phyloP scores from a whole-genome alignment of 495 filamentous ascomycete genomes.

The Ascobolus immersus region DNA sequence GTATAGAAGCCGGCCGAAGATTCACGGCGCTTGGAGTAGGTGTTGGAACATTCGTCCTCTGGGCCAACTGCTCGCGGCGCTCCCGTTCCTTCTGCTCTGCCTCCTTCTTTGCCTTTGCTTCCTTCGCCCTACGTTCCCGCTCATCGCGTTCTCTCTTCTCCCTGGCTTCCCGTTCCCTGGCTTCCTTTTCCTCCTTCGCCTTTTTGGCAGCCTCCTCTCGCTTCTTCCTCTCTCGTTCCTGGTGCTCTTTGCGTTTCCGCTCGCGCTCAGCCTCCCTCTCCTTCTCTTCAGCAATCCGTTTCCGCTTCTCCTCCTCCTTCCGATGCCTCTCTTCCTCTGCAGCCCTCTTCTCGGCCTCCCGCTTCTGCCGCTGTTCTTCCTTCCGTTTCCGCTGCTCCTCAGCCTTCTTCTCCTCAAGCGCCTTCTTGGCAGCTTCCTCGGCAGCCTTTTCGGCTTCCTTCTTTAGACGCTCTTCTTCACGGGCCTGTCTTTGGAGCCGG shows the following conservation, averaged over 20 bases:
- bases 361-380: conserved; percentile 74
- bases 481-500: conserved; percentile 54
- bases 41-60: conserved; percentile 24
- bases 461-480: conserved; percentile 68
- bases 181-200: conserved; percentile 46
- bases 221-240: conserved; percentile 52
- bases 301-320: conserved; percentile 75
- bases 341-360: conserved; percentile 66
- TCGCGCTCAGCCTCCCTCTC: conserved; percentile 59
- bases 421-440: conserved; percentile 57
- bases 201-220: conserved; percentile 33
- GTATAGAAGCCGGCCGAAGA: conserved; percentile 19
- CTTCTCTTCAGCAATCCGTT: conserved; percentile 61
- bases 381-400: conserved; percentile 56
- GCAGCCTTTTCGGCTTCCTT: conserved; percentile 72
- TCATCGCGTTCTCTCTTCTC: conserved; percentile 54
- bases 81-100: conserved; percentile 44
- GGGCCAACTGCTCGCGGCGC: conserved; percentile 32
- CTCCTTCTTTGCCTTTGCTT: conserved; percentile 30
- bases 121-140: conserved; percentile 42
- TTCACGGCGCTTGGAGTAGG: conserved; percentile 19
- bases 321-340: conserved; percentile 81
- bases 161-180: conserved; percentile 42
- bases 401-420: conserved; percentile 48
- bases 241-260: conserved; percentile 51